Base-by-base conservation (phyloP, 306 rosid genomes). In the Acacia crassicarpa region DNA sequence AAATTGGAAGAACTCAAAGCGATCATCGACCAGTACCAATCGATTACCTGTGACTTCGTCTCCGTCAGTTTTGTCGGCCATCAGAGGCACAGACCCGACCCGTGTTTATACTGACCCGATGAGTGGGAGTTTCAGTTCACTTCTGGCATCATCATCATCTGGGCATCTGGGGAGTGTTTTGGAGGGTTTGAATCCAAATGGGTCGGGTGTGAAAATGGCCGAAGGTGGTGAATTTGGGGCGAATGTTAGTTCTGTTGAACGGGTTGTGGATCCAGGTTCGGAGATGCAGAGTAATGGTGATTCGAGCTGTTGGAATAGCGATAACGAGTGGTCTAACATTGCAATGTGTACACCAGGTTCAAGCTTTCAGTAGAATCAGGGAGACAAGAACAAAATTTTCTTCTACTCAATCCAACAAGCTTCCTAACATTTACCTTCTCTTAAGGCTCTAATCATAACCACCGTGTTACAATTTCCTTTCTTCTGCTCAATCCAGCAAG, bases 321-420 rank as follows among this genome's bases (percentile, higher is more conserved):
- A 83, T 68, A 86, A 79, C 82, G 96, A 88, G 2, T 92, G 97
- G 98, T 92, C 97, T 41, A 88, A 91, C 54, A 96, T 91, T 68
- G 92, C 98, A 17, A 94, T 92, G 78, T 92, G 86, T 84, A 90
- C 97, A 35, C 94, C 97, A 66, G 91, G 96, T 67, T 85, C 97
- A 33, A 88, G 77, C 79, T 92, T 80, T 83, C 93, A 82, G 86
- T 92, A 92, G 91, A 81, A 78, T 73, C 53, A 74, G 40, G 32
- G 12, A 69, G 53, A 48, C 19, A 48, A 45, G 35, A 56, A 33
- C 43, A 9, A 1, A 35, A 41, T 7, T n/a, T 38, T 68, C 30
- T 68, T 68, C 8, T 1, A 49, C 72, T 7, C 20, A 38, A 38
- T 38, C 27, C 25, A 67, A 25, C 15, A 14, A 17, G 58, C 46